phyloP scores from a whole-genome alignment of 768 basidiomycete genomes.

The Leccinum arenicola region DNA sequence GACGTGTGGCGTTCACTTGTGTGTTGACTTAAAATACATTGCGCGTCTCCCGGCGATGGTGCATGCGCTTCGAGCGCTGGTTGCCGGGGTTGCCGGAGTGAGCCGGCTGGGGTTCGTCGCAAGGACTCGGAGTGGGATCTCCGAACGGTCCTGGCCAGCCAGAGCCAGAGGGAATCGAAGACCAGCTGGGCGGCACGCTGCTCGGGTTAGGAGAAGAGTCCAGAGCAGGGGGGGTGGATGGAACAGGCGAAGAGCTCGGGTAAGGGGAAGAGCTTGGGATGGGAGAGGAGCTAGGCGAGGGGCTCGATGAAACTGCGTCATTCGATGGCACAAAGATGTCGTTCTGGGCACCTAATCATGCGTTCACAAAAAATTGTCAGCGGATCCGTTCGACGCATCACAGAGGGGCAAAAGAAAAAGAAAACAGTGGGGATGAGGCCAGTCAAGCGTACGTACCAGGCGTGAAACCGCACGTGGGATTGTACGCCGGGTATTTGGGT shows the following conservation, averaged over 20 bases:
- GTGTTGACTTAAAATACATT: background rate
- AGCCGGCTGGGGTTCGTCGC: background rate
- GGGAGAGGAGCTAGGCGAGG: background rate
- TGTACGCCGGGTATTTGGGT: conserved; percentile 7
- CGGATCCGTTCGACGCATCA: background rate
- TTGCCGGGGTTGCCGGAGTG: background rate
- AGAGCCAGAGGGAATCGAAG: background rate
- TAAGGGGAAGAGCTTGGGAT: background rate
- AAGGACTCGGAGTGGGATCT: background rate
- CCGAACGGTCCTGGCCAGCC: background rate
- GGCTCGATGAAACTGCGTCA: background rate
- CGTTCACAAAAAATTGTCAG: background rate
- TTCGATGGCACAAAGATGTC: conserved; percentile 14
- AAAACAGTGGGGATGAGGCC: background rate
- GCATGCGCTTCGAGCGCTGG: background rate
- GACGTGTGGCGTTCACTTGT: background rate
- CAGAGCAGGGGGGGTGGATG: background rate
- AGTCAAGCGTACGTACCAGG: conserved; percentile 6
- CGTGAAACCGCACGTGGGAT: conserved; percentile 10
- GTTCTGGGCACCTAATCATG: conserved; percentile 10
- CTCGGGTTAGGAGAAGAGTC: background rate
- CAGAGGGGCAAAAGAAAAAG: background rate
- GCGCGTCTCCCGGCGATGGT: background rate
- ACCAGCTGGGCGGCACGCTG: background rate
- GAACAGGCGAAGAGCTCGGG: background rate